Evolutionary conservation across 2,329 filamentous ascomycete species (phyloP).

Genomic region (Didymella pinodella): DNA sequence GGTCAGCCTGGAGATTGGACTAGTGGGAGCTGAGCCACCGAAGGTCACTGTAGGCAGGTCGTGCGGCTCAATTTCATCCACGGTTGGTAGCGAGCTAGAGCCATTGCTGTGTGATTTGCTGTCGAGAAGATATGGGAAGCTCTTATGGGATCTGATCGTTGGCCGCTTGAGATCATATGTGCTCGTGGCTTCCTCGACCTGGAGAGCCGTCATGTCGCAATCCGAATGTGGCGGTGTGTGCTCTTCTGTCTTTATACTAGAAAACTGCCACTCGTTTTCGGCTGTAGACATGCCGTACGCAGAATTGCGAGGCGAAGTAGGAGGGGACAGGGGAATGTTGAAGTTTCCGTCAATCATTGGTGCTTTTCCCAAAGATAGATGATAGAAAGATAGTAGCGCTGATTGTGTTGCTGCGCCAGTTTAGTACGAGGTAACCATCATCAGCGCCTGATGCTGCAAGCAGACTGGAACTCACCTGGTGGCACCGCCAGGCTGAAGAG

Average conservation of each 20-base stretch:
- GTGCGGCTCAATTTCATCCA: slow-evolving; percentile 48
- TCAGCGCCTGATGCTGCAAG: slow-evolving; percentile 20
- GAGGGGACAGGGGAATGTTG: slow-evolving; percentile 59
- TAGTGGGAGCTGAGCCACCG: slow-evolving; percentile 56
- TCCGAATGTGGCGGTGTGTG: slow-evolving; percentile 46
- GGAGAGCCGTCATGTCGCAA: slow-evolving; percentile 51
- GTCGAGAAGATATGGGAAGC: slow-evolving; percentile 54
- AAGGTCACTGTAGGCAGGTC: slow-evolving; percentile 49
- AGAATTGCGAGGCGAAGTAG: slow-evolving; percentile 61
- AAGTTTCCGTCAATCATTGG: slow-evolving; percentile 57
- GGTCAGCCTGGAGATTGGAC: slow-evolving; percentile 56
- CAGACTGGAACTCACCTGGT: slow-evolving; percentile 28
- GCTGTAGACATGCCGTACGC: slow-evolving; percentile 54
- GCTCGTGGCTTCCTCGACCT: slow-evolving; percentile 47
- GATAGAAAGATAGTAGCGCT: slow-evolving; percentile 30
- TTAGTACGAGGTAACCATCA: slow-evolving; percentile 37
- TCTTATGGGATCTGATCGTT: slow-evolving; percentile 55
- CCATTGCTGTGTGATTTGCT: slow-evolving; percentile 43
- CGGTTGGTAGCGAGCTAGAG: slow-evolving; percentile 39
- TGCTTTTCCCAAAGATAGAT: slow-evolving; percentile 37
- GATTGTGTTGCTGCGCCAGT: slow-evolving; percentile 32
- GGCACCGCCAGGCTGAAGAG: slow-evolving; percentile 22
- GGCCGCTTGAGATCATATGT: slow-evolving; percentile 50
- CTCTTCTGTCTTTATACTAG: slow-evolving; percentile 35
- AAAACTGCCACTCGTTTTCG: slow-evolving; percentile 55